Conservation (phyloP, 805 yeast genomes). For the Starmerella stigmatis region DNA sequence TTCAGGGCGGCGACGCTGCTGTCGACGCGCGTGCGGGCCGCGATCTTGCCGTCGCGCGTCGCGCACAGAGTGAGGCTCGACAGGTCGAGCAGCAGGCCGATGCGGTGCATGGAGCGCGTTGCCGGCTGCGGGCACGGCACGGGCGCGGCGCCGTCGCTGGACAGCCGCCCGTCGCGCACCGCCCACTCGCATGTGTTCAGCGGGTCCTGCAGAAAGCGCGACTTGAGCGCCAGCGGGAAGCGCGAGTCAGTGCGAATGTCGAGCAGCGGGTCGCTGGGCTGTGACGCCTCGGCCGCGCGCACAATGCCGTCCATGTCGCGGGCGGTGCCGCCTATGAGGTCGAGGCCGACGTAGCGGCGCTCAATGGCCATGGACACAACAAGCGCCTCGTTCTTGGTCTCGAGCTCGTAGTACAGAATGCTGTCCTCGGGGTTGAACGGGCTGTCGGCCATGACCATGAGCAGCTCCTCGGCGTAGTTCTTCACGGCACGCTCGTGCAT, state of each 20-base stretch:
- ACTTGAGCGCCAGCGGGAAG: not conserved
- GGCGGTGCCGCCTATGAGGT: not conserved
- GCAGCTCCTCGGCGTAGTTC: not conserved
- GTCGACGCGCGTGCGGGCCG: not conserved
- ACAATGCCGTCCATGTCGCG: not conserved
- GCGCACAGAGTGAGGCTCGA: not conserved
- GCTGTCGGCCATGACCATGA: conserved; percentile 1
- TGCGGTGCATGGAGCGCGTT: not conserved
- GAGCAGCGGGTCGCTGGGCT: not conserved
- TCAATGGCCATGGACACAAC: not conserved
- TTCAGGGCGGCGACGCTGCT: not conserved
- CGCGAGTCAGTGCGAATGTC: not conserved
- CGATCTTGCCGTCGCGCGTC: not conserved
- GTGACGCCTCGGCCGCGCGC: not conserved
- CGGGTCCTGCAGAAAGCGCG: not conserved
- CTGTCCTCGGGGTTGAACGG: not conserved
- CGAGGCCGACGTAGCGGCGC: conserved; percentile 1
- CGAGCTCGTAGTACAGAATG: not conserved
- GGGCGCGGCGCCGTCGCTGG: not conserved
- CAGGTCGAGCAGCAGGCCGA: conserved; percentile 1
- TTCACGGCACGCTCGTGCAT: not conserved
- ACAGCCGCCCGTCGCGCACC: not conserved
- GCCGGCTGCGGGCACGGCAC: not conserved
- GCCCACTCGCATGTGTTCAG: not conserved
- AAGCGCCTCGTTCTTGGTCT: conserved; percentile 1